These are phyloP conservation scores for Lablab purpureus DNA, from an alignment of 306 rosid genomes.

Conservation along the genomic window DNA sequence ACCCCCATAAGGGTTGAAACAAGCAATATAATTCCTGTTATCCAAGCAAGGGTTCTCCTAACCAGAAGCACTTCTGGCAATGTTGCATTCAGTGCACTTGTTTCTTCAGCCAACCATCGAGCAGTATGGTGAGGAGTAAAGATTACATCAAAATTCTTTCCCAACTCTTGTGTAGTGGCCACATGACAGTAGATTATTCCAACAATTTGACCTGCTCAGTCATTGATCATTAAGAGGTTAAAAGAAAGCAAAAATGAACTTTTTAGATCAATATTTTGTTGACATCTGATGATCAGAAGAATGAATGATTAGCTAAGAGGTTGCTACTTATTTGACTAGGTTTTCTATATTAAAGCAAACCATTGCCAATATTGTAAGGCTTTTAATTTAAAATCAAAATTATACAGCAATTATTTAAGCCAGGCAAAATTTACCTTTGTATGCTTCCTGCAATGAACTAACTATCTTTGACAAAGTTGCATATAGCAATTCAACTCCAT, in stretches of 20 bases:
- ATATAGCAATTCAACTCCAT: constrained; percentile 65
- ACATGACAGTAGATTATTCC: constrained; percentile 72
- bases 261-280: constrained; percentile 5
- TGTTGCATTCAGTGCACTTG: constrained; percentile 42
- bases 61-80: constrained; percentile 64
- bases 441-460: constrained; percentile 70
- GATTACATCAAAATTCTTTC: constrained; percentile 63
- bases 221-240: constrained; percentile 40
- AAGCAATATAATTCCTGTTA: constrained; percentile 84
- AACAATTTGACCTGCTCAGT: constrained; percentile 89
- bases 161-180: constrained; percentile 51
- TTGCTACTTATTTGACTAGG: constrained; percentile 39
- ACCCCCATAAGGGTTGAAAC: constrained; percentile 92
- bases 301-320: constrained; percentile 21
- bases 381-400: not conserved
- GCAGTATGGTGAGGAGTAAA: constrained; percentile 59
- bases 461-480: constrained; percentile 72
- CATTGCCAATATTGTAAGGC: constrained; percentile 26
- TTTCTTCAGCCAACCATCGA: constrained; percentile 83
- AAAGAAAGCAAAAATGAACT: constrained; percentile 35
- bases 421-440: constrained; percentile 60
- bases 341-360: constrained; percentile 34
- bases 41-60: constrained; percentile 83
- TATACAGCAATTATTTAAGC: constrained; percentile 37
- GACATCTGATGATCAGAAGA: constrained; percentile 30